Evolutionary conservation across 2,329 filamentous ascomycete species (phyloP).

Genomic region (Neoascochyta sp.): DNA sequence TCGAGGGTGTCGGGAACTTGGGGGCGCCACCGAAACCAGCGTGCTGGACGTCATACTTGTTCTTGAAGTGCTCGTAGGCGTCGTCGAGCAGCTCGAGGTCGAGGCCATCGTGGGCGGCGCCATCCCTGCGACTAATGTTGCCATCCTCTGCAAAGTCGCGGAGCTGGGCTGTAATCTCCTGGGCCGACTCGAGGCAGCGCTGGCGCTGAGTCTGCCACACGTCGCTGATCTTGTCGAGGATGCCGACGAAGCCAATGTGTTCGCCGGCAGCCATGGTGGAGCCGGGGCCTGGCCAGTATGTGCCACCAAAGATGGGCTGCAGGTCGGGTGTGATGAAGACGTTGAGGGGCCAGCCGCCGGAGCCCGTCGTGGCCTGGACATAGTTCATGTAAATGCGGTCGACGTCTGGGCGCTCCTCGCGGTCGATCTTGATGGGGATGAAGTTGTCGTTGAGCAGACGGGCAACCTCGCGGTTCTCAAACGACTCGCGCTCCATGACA

Average conservation of each 20-base stretch:
- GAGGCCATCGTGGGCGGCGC: conserved; percentile 61
- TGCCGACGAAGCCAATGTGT: conserved; percentile 75
- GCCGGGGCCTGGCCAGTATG: conserved; percentile 86
- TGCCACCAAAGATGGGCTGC: conserved; percentile 91
- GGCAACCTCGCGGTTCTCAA: conserved; percentile 77
- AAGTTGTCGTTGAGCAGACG: conserved; percentile 80
- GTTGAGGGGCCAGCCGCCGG: conserved; percentile 91
- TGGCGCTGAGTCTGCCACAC: conserved; percentile 80
- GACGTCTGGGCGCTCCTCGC: conserved; percentile 89
- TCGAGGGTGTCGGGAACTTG: conserved; percentile 87
- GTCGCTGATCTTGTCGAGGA: conserved; percentile 70
- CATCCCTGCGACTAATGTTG: conserved; percentile 51
- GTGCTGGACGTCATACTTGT: conserved; percentile 17
- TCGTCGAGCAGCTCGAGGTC: conserved; percentile 91
- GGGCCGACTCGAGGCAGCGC: conserved; percentile 78
- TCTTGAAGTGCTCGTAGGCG: conserved; percentile 56
- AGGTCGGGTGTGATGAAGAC: conserved; percentile 94
- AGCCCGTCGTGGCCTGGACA: conserved; percentile 85
- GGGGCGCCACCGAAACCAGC: conserved; percentile 69
- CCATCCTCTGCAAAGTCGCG: conserved; percentile 87
- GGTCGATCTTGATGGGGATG: conserved; percentile 87
- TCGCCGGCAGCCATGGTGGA: conserved; percentile 49
- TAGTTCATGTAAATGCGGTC: conserved; percentile 99
- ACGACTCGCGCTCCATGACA: conserved; percentile 90
- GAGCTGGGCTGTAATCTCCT: conserved; percentile 75